Evolutionary conservation across 2,329 filamentous ascomycete genomes (phyloP).

Genomic region (Ambrosiella xylebori): DNA sequence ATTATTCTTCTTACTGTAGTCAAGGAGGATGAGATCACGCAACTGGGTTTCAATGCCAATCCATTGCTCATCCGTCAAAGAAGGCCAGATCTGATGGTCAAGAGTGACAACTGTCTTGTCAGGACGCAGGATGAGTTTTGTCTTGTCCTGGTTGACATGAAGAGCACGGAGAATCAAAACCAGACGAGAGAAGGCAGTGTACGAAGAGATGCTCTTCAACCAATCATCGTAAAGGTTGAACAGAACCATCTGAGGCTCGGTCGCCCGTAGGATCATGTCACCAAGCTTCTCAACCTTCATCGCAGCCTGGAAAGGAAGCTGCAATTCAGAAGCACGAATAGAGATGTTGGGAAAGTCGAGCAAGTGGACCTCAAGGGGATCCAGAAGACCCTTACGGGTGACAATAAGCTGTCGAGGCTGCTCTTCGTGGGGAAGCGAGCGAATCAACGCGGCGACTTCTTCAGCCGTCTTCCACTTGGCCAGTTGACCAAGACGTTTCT

Average conservation of each 20-base stretch:
- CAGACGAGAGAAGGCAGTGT: conserved; percentile 92
- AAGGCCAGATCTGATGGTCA: conserved; percentile 97
- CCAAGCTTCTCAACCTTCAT: conserved; percentile 99
- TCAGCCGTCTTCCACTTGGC: conserved; percentile 99
- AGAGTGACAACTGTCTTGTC: conserved; percentile 98
- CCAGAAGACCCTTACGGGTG: conserved; percentile 87
- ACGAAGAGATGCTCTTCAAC: conserved; percentile 95
- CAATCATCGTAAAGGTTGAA: conserved; percentile 99
- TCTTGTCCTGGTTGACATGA: conserved; percentile 97
- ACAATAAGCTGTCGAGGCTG: conserved; percentile 98
- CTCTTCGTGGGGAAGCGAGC: conserved; percentile 89
- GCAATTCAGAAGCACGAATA: conserved; percentile 88
- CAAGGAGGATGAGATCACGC: conserved; percentile 87
- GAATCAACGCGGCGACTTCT: conserved; percentile 94
- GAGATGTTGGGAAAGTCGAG: conserved; percentile 99
- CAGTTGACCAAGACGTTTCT: conserved; percentile 95
- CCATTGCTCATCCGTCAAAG: conserved; percentile 89
- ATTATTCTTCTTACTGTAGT: conserved; percentile 99
- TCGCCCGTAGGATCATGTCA: conserved; percentile 95
- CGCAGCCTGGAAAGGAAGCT: conserved; percentile 94
- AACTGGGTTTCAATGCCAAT: conserved; percentile 98
- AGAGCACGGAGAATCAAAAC: conserved; percentile 85
- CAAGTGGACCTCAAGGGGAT: conserved; percentile 91
- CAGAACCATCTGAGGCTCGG: conserved; percentile 98
- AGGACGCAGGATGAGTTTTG: conserved; percentile 81